Conservation (phyloP, 116 monocot species). For the Posidonia oceanica region DNA sequence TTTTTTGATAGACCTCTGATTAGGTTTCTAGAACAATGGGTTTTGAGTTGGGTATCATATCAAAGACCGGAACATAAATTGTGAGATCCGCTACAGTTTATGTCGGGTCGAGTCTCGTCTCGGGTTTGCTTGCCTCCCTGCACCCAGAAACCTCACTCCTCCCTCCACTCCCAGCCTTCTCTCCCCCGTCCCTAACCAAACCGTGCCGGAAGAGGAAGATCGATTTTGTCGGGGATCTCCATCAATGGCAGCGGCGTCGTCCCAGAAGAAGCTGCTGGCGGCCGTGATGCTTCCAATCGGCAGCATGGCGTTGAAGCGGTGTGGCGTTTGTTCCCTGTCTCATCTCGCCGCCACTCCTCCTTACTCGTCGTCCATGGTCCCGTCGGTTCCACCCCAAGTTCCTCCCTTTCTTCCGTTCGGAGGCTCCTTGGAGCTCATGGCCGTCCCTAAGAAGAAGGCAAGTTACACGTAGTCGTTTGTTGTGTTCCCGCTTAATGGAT, state of each 20-base stretch:
- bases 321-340: background rate
- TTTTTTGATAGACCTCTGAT: too few species aligned
- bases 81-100: too few species aligned
- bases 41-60: too few species aligned
- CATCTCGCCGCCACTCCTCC: background rate
- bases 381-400: background rate
- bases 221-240: background rate
- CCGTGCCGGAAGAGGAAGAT: background rate
- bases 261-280: background rate
- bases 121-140: too few species aligned
- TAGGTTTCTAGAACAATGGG: too few species aligned
- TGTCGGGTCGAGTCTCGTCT: too few species aligned
- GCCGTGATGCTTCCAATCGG: background rate
- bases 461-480: background rate
- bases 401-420: constrained; percentile 11
- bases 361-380: constrained; percentile 6
- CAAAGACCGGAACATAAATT: too few species aligned
- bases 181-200: too few species aligned
- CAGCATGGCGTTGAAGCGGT: background rate
- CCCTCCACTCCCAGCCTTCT: too few species aligned
- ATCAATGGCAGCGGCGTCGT: background rate
- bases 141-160: too few species aligned
- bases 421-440: constrained; percentile 74
- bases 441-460: constrained; percentile 86
- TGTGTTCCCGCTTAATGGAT: background rate